These are phyloP conservation scores for Hansenula anomala DNA, from an alignment of 1,139 yeast genomes.

Conservation along the genomic window DNA sequence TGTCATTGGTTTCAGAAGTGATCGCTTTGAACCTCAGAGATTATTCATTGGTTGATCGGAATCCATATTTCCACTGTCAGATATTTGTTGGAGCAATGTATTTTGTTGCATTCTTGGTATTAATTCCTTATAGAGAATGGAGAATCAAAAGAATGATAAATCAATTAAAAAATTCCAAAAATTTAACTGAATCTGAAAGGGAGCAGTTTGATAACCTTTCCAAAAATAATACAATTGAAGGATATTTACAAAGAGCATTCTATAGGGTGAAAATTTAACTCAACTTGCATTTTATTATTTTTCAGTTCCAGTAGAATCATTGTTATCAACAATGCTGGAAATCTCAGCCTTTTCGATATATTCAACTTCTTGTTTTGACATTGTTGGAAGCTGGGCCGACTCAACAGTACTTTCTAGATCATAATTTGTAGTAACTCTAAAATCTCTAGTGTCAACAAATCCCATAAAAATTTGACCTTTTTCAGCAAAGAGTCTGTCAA, in stretches of 20 bases:
- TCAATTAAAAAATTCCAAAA: slow-evolving; percentile 10
- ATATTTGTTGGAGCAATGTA: slow-evolving; percentile 35
- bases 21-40: slow-evolving; percentile 41
- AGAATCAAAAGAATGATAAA: slow-evolving; percentile 19
- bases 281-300: too few species aligned
- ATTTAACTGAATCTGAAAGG: slow-evolving; percentile 1
- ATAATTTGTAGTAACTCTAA: too few species aligned
- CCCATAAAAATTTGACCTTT: neutral
- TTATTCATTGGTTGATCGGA: slow-evolving; percentile 11
- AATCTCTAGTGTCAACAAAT: neutral
- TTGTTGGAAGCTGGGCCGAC: neutral
- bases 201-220: neutral
- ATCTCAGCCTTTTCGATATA: neutral
- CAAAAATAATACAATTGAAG: slow-evolving; percentile 4
- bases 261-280: neutral
- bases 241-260: slow-evolving; percentile 9
- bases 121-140: slow-evolving; percentile 32
- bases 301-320: too few species aligned
- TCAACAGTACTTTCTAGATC: neutral
- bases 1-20: slow-evolving; percentile 35
- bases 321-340: neutral
- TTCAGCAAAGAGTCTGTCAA: slow-evolving; percentile 31
- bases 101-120: slow-evolving; percentile 24
- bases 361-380: neutral
- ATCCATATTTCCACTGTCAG: slow-evolving; percentile 40